Percentiles rank a stretch among this genome's conserved stretches.
Evolutionary conservation across 805 yeast species (phyloP).

Genomic region (Tetrapisispora nanseiensis): DNA sequence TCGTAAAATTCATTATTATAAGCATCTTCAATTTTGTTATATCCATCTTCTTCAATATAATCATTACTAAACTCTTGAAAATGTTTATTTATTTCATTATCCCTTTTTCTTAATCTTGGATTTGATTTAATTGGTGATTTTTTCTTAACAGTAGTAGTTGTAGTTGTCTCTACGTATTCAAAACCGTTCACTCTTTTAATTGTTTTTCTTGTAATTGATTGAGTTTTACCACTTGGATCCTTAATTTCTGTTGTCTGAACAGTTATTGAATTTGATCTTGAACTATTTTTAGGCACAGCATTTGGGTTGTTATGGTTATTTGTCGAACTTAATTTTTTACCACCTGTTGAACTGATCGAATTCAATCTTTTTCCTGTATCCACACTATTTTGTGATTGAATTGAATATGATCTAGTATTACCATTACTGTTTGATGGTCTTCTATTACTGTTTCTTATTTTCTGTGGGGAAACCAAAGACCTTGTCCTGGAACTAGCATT

Average conservation of each 20-base stretch:
- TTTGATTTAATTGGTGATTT: constrained; percentile 5
- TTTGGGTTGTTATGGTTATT: neutral
- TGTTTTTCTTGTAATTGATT: constrained; percentile 45
- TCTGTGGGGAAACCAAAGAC: constrained; percentile 1
- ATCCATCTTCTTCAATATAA: constrained; percentile 15
- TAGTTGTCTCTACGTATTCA: constrained; percentile 41
- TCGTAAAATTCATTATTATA: neutral
- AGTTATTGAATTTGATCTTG: constrained; percentile 29
- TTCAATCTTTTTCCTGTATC: constrained; percentile 12
- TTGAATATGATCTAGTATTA: constrained; percentile 11
- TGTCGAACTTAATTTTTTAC: neutral
- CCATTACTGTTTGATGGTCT: neutral
- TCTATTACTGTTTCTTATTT: neutral
- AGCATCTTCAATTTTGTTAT: neutral
- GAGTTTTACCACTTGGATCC: constrained; percentile 43
- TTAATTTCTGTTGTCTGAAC: constrained; percentile 42
- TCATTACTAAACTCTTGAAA: constrained; percentile 25
- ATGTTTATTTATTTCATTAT: constrained; percentile 19
- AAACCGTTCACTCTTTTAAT: constrained; percentile 40
- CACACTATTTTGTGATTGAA: constrained; percentile 13
- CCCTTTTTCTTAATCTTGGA: neutral
- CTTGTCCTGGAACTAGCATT: neutral
- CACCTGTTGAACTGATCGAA: constrained; percentile 15
- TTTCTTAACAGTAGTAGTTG: constrained; percentile 22
- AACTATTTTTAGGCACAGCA: constrained; percentile 2